A percentile compares a stretch with the other conserved stretches of the same genome.
phyloP scores from a whole-genome alignment of 495 filamentous ascomycete species.

The Aspergillus bertholletiae region DNA sequence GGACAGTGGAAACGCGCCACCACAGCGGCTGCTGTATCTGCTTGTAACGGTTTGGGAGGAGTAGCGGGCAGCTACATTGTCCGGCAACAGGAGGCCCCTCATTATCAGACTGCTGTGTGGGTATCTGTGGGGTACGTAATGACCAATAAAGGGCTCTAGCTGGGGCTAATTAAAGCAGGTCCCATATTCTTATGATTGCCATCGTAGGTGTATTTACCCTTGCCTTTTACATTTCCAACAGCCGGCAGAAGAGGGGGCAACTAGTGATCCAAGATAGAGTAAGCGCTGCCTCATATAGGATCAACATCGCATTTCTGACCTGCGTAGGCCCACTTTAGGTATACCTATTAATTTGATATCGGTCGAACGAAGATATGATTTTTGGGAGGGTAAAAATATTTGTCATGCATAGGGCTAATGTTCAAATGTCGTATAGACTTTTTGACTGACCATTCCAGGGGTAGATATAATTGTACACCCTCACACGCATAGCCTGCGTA shows the following conservation, averaged over 20 bases:
- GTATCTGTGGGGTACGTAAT: constrained; percentile 58
- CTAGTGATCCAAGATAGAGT: constrained; percentile 54
- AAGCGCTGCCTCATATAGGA: constrained; percentile 3
- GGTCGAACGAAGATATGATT: neutral
- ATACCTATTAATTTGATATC: constrained; percentile 42
- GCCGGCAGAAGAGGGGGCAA: constrained; percentile 41
- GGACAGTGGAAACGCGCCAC: constrained; percentile 77
- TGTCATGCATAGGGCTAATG: neutral
- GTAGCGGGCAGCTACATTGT: constrained; percentile 78
- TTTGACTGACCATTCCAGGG: neutral
- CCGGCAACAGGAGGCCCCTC: constrained; percentile 60
- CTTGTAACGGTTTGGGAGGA: constrained; percentile 70
- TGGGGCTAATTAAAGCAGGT: constrained; percentile 10
- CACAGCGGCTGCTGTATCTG: constrained; percentile 63
- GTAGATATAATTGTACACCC: neutral
- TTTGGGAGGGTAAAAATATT: neutral
- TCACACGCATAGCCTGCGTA: too few relatives aligned
- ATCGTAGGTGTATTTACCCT: constrained; percentile 58
- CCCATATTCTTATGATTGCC: constrained; percentile 63
- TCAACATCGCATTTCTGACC: neutral
- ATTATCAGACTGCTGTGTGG: constrained; percentile 69
- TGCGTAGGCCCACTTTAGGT: constrained; percentile 41
- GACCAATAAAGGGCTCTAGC: neutral
- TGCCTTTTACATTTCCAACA: constrained; percentile 61
- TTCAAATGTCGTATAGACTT: neutral